Base-by-base conservation (phyloP, 2,329 filamentous ascomycete genomes). In the Colletotrichum sp. region DNA sequence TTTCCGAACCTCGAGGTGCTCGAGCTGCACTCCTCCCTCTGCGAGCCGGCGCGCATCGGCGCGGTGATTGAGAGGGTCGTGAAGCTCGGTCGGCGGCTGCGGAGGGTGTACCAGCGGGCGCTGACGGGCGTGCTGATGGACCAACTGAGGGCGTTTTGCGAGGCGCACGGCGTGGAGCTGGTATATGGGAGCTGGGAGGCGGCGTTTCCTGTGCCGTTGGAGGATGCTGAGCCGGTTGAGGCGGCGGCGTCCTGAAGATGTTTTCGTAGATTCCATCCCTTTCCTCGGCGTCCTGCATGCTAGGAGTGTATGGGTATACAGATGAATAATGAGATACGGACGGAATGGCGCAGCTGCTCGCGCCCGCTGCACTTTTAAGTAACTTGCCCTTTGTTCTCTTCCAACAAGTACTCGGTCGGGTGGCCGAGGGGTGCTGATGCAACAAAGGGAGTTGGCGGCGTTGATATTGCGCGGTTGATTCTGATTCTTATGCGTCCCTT, bases 1-100 rank as follows among this genome's bases (percentile, higher is more conserved):
- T 79, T 80, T 25, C 73, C 77, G 3, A 77, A 77, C 34, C 71
- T 80, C 27, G 70, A 78, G 48, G 68, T 74, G 5, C 43, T 80
- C 36, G 73, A 76, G 25, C 52, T 79, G n/a, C 58, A 70, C n/a
- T 76, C 77, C 12, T 28, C 55, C 13, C 56, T 65, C 13, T 71
- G 66, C 60, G 68, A 70, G 36, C 66, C 25, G 16, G 32, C 30
- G 9, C 30, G 56, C 18, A 58, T 71, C 32, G 58, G 66, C 25
- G 68, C 55, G 6, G 32, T 77, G 2, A 65, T 73, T 1, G 75
- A 78, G 25, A 65, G 67, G 32, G 66, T 76, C 48, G 71, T 64
- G 0, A 43, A 6, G 6, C 55, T 65, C 43, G 71, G 75, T 6
- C 43, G 43, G 2, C 22, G 36, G 43, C 52, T 76, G 43, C 70